phyloP scores from a whole-genome alignment of 2,329 filamentous ascomycete genomes.

The Orbilia quercus region DNA sequence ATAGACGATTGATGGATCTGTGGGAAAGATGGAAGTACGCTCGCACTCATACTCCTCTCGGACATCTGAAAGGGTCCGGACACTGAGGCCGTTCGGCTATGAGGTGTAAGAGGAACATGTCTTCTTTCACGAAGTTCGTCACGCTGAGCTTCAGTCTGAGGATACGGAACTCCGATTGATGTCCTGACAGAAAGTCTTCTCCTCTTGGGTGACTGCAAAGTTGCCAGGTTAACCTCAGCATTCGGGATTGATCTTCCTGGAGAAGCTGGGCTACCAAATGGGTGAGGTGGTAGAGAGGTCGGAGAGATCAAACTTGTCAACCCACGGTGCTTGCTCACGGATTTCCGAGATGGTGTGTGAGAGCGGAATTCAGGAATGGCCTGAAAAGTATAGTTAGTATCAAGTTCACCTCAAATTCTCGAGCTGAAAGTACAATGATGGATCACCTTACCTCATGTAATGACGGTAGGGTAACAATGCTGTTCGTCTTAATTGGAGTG shows the following conservation, averaged over 20 bases:
- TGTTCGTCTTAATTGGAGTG: conserved; percentile 28
- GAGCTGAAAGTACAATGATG: conserved; percentile 15
- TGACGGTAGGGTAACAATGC: conserved; percentile 56
- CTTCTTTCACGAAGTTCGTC: conserved; percentile 52
- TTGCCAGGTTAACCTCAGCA: conserved; percentile 47
- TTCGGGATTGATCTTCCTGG: conserved; percentile 52
- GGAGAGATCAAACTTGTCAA: conserved; percentile 54
- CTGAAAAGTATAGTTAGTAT: conserved; percentile 51
- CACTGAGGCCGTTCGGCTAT: conserved; percentile 48
- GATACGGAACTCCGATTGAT: conserved; percentile 53
- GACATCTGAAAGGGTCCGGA: conserved; percentile 44
- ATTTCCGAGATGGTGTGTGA: conserved; percentile 56
- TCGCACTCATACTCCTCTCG: conserved; percentile 48
- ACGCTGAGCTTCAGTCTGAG: conserved; percentile 50
- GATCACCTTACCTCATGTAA: conserved; percentile 58
- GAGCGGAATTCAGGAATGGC: conserved; percentile 60
- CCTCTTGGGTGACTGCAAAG: conserved; percentile 47
- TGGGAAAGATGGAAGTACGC: conserved; percentile 51
- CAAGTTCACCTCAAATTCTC: conserved; percentile 2
- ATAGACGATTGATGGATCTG: conserved; percentile 49
- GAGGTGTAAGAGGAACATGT: conserved; percentile 48
- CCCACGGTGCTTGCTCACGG: conserved; percentile 52
- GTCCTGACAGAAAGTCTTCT: conserved; percentile 51
- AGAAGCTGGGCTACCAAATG: conserved; percentile 50
- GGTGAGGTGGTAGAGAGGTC: conserved; percentile 53